Conservation (phyloP, 2,329 filamentous ascomycete genomes). For the Diaporthe citrichinensis region DNA sequence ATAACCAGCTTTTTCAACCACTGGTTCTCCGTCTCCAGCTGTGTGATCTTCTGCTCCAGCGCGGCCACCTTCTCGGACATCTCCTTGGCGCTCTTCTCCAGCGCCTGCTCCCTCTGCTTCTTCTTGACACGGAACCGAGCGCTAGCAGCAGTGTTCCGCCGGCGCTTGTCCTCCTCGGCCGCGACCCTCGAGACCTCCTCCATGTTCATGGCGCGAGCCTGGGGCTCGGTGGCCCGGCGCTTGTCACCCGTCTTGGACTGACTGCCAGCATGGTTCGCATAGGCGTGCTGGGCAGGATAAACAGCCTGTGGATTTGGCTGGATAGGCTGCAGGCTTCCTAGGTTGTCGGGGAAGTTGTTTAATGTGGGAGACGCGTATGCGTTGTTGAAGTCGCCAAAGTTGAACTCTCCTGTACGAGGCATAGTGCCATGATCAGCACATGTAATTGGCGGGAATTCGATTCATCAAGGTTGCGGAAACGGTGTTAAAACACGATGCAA, state of each 20-base stretch:
- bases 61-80: slow-evolving; percentile 83
- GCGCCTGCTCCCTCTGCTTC: slow-evolving; percentile 92
- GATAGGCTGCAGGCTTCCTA: slow-evolving; percentile 62
- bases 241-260: slow-evolving; percentile 57
- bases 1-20: slow-evolving; percentile 86
- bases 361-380: slow-evolving; percentile 66
- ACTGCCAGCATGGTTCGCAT: slow-evolving; percentile 46
- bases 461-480: background rate
- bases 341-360: slow-evolving; percentile 59
- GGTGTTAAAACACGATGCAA: background rate
- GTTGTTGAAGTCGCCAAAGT: slow-evolving; percentile 68
- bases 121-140: slow-evolving; percentile 95
- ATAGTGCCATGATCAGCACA: slow-evolving; percentile 61
- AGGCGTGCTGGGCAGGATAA: slow-evolving; percentile 54
- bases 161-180: slow-evolving; percentile 91
- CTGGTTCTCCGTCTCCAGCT: slow-evolving; percentile 87
- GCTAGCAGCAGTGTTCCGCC: slow-evolving; percentile 89
- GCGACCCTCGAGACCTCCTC: slow-evolving; percentile 81
- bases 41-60: slow-evolving; percentile 80
- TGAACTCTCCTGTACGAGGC: slow-evolving; percentile 69
- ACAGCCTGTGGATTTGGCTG: slow-evolving; percentile 65
- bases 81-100: slow-evolving; percentile 86
- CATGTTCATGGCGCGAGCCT: slow-evolving; percentile 65
- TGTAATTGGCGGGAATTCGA: slow-evolving; percentile 30
- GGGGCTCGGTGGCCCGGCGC: slow-evolving; percentile 59